Evolutionary conservation across 2,329 filamentous ascomycete species (phyloP).

Genomic region (Neofusicoccum umdonicola): DNA sequence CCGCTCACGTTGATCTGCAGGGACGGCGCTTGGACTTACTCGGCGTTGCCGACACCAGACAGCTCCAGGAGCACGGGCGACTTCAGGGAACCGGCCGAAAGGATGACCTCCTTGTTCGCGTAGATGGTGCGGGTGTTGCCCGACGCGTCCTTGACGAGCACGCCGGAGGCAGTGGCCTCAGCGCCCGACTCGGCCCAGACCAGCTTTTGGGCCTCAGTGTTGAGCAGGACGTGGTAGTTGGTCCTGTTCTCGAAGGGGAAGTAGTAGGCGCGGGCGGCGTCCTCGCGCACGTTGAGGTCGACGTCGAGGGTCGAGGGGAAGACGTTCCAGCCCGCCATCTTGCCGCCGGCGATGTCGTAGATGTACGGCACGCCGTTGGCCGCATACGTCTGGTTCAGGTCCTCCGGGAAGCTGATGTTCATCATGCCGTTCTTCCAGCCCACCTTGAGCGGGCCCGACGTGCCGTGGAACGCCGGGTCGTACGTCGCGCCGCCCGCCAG

Average conservation of each 20-base stretch:
- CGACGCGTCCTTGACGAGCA: slow-evolving; percentile 26
- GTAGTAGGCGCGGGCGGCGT: slow-evolving; percentile 50
- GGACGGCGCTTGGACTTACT: not conserved
- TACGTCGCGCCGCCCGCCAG: slow-evolving; percentile 27
- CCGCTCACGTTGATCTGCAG: not conserved
- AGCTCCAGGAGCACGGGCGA: slow-evolving; percentile 35
- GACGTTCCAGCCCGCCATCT: slow-evolving; percentile 44
- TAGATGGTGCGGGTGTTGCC: slow-evolving; percentile 23
- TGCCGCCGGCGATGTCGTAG: slow-evolving; percentile 43
- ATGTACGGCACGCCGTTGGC: slow-evolving; percentile 39
- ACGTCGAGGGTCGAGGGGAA: slow-evolving; percentile 45
- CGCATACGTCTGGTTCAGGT: slow-evolving; percentile 38
- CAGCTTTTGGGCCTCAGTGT: slow-evolving; percentile 43
- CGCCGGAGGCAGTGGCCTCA: slow-evolving; percentile 24
- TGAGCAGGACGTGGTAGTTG: slow-evolving; percentile 46
- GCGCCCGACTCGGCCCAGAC: slow-evolving; percentile 30
- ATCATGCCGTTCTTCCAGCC: slow-evolving; percentile 30
- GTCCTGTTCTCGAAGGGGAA: slow-evolving; percentile 37
- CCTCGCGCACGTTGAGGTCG: slow-evolving; percentile 39
- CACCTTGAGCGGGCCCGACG: slow-evolving; percentile 26
- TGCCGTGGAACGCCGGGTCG: slow-evolving; percentile 25
- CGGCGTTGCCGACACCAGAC: slow-evolving; percentile 38
- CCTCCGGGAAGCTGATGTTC: slow-evolving; percentile 25
- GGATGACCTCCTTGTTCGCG: slow-evolving; percentile 31
- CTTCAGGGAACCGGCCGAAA: slow-evolving; percentile 35